Evolutionary conservation across 2,329 filamentous ascomycete genomes (phyloP), one percentile per base, ranked within the genome.

Genomic region (Aspergillus sp.): DNA sequence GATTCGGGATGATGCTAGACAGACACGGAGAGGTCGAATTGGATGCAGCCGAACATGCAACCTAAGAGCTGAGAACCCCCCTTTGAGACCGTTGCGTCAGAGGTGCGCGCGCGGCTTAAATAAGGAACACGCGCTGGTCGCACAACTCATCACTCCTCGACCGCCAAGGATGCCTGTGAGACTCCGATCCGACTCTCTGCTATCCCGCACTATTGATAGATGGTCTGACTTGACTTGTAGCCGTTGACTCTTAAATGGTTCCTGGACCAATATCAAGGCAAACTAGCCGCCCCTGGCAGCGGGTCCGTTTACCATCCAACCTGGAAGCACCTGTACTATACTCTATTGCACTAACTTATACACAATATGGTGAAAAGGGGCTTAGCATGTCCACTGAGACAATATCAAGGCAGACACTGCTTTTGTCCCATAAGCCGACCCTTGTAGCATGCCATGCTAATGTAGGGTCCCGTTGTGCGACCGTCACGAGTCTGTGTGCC

Each of bases 1-100:
- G 15, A 30, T 17, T 50, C 2, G 3, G 25, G 15, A n/a, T 19
- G 8, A 23, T 41, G 32, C 5, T 19, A 13, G 51, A 53, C 23
- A 21, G 36, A 25, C 7, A 19, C 36, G 27, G 25, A 8, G 30
- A 38, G 10, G 30, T 54, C 32, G 38, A 38, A 21, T 19, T 36
- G 25, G 23, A n/a, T 30, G 52, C 38, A 27, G 21, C 38, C 39
- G 39, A 27, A 42, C 11, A 47, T 27, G 23, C 17, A 47, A 8
- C 25, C 25, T 27, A 27, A 39, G 11, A 47, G 21, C 13, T 13
- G 5, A 55, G 39, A 21, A n/a, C 38, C 38, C 36, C 39, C 32
- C 11, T 36, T 32, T 55, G 39, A 50, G 47, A 17, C 53, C 8
- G 53, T 55, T 55, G 53, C 53, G 53, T 55, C 53, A 55, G 53